Evolutionary conservation across 2,329 filamentous ascomycete species (phyloP).

Genomic region (Diplodia seriata): DNA sequence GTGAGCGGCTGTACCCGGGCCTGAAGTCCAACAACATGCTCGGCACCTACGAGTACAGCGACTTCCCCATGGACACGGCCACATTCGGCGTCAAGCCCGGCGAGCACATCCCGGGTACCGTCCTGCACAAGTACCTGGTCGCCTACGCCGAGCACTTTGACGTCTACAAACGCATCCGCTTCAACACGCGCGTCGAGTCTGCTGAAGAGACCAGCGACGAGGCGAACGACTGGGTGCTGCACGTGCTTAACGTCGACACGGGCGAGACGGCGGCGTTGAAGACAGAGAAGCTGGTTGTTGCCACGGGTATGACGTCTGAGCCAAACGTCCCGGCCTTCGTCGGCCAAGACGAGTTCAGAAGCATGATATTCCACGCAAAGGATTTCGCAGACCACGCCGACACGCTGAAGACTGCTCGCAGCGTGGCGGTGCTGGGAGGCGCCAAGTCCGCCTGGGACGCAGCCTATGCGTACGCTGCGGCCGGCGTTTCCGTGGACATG

Average conservation of each 20-base stretch:
- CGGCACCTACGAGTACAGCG: conserved; percentile 51
- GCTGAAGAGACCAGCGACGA: conserved; percentile 50
- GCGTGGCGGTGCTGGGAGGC: conserved; percentile 64
- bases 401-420: conserved; percentile 43
- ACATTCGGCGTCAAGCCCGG: conserved; percentile 51
- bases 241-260: neutral
- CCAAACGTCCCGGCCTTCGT: conserved; percentile 62
- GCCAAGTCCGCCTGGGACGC: conserved; percentile 70
- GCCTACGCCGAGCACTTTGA: conserved; percentile 57
- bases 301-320: conserved; percentile 66
- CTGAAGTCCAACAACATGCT: conserved; percentile 55
- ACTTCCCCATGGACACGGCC: conserved; percentile 42
- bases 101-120: conserved; percentile 66
- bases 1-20: conserved; percentile 53
- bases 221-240: conserved; percentile 45
- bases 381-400: conserved; percentile 55
- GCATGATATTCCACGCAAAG: conserved; percentile 64
- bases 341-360: conserved; percentile 58
- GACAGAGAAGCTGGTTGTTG: conserved; percentile 63
- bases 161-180: conserved; percentile 57
- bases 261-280: conserved; percentile 37
- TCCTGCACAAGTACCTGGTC: conserved; percentile 64
- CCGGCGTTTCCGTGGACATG: conserved; percentile 57
- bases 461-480: conserved; percentile 63
- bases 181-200: conserved; percentile 59